Evolutionary conservation across 2,329 filamentous ascomycete genomes (phyloP).

Genomic region (Ceratocystis smalleyi): DNA sequence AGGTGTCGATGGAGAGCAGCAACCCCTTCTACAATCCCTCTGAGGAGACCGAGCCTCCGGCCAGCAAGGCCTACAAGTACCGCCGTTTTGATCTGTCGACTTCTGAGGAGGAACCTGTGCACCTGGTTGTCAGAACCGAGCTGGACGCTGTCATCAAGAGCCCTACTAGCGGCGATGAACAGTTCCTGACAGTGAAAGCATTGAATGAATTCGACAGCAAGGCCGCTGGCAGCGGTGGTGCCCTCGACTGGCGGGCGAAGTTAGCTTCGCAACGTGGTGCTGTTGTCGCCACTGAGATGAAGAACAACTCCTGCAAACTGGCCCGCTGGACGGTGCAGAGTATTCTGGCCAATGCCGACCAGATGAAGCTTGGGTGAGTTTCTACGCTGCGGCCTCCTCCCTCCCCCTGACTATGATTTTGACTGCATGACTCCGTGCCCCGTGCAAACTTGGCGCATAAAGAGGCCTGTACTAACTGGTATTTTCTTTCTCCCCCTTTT

Average conservation of each 20-base stretch:
- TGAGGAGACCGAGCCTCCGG: slow-evolving; percentile 84
- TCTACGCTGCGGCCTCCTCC: no score
- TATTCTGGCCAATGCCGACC: slow-evolving; percentile 90
- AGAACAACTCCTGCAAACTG: slow-evolving; percentile 99
- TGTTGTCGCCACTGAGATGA: slow-evolving; percentile 98
- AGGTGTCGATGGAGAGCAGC: slow-evolving; percentile 69
- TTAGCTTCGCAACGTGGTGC: slow-evolving; percentile 88
- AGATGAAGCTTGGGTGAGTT: slow-evolving; percentile 90
- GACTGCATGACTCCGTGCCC: not conserved
- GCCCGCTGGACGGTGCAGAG: slow-evolving; percentile 95
- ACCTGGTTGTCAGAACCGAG: slow-evolving; percentile 87
- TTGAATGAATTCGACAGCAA: slow-evolving; percentile 99
- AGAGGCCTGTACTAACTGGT: not conserved
- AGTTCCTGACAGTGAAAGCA: slow-evolving; percentile 82
- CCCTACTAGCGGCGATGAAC: slow-evolving; percentile 78
- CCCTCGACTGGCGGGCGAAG: slow-evolving; percentile 94
- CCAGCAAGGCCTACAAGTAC: slow-evolving; percentile 97
- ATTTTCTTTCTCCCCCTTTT: slow-evolving; percentile 20
- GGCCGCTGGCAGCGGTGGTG: slow-evolving; percentile 85
- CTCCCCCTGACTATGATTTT: not conserved
- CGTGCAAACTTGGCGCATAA: not conserved
- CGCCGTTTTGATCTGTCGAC: slow-evolving; percentile 89
- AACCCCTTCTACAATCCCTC: slow-evolving; percentile 96
- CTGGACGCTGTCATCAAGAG: slow-evolving; percentile 94
- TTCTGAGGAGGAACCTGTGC: slow-evolving; percentile 84